Evolutionary conservation across 352 stramenopile genomes (phyloP), one percentile per base, ranked within the genome.

Genomic region (Globisporangium emineosum): DNA sequence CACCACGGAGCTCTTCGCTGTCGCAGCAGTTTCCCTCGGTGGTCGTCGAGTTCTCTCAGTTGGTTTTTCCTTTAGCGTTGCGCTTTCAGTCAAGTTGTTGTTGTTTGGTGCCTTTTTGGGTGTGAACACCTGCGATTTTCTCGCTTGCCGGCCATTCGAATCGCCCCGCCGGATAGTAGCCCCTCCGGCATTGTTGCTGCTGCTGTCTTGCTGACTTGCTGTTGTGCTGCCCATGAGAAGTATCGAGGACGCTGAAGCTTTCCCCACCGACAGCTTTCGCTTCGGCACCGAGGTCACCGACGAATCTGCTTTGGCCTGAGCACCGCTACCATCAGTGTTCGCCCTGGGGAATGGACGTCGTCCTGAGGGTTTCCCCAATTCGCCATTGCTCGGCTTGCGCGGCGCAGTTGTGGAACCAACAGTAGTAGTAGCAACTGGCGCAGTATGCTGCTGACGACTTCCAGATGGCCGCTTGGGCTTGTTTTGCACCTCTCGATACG

Each of bases 191-290:
- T 17, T 8, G 19, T 25, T 55, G 7, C 0, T 49, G 13, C 19
- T 23, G 23, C n/a, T 42, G 1, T 5, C 5, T 0, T 23, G 12
- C 15, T 32, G 23, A 1, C 17, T 25, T 10, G 42, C n/a, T 19
- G 49, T 30, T 0, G n/a, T n/a, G n/a, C n/a, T n/a, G n/a, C 50
- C 62, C 62, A 69, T 66, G 15, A 72, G 47, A 19, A 69, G 17
- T 62, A 62, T 45, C 17, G 54, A 62, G 19, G 62, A 64, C 12
- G 42, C 37, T 3, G 45, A 59, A 7, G 15, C 5, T 25, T 58
- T 62, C 9, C 40, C 23, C 17, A 40, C 25, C 0, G 43, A 57
- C 12, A 45, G 8, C 43, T 60, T 70, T 30, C 61, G 33, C 23
- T 60, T 63, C 10, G 54, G 45, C n/a, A 57, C 45, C 0, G 42